Evolutionary conservation across 768 basidiomycete genomes (phyloP).

Genomic region (Panellus pusillus): DNA sequence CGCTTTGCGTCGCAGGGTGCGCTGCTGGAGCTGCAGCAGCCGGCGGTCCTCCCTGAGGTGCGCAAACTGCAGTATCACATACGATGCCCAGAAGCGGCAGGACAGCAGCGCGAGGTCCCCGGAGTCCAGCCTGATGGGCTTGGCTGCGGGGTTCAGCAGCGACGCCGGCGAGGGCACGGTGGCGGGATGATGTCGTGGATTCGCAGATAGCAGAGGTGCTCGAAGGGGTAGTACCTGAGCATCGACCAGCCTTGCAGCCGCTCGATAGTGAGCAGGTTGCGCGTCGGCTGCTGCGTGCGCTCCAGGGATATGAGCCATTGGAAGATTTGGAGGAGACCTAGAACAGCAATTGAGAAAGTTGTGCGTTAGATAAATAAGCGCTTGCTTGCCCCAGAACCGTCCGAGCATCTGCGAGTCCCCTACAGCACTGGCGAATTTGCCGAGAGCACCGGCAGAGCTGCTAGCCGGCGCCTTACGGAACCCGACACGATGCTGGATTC

Average conservation of each 20-base stretch:
- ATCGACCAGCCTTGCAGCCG: conserved; percentile 79
- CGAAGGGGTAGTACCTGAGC: conserved; percentile 78
- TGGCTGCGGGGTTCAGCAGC: conserved; percentile 41
- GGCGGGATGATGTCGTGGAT: conserved; percentile 58
- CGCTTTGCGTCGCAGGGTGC: conserved; percentile 54
- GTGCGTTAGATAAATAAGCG: background rate
- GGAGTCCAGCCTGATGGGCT: conserved; percentile 45
- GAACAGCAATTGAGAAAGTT: background rate
- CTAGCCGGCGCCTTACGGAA: conserved; percentile 55
- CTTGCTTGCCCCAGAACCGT: conserved; percentile 76
- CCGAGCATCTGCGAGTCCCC: conserved; percentile 73
- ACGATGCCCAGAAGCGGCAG: conserved; percentile 78
- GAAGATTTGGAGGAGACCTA: conserved; percentile 75
- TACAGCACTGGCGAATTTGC: conserved; percentile 55
- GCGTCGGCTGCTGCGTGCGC: conserved; percentile 68
- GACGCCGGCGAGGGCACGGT: conserved; percentile 47
- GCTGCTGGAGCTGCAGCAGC: conserved; percentile 55
- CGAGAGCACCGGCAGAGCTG: conserved; percentile 48
- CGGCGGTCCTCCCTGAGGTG: conserved; percentile 70
- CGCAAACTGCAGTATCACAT: conserved; percentile 73
- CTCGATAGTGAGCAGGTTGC: conserved; percentile 71
- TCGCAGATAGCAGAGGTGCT: conserved; percentile 70
- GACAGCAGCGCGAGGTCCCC: conserved; percentile 65
- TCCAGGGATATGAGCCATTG: conserved; percentile 81
- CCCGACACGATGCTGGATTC: conserved; percentile 66